Conservation (phyloP, 768 basidiomycete genomes). For the Strobilomyces echinocephalus region DNA sequence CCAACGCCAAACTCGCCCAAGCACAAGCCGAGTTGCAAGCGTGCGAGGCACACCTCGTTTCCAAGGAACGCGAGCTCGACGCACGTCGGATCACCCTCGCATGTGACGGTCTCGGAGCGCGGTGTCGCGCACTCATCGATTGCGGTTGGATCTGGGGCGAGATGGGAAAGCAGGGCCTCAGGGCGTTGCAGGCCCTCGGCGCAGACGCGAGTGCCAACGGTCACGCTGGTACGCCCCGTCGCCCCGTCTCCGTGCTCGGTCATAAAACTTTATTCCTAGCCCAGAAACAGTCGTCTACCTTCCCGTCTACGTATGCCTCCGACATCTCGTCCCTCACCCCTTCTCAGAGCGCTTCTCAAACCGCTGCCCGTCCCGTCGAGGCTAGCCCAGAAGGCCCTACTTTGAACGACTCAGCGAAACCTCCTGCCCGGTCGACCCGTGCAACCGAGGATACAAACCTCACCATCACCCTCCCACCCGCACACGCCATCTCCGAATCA, state of each 20-base stretch:
- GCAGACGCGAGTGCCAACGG: background rate
- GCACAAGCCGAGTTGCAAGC: conserved; percentile 79
- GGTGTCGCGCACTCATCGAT: conserved; percentile 62
- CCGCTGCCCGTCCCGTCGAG: conserved; percentile 15
- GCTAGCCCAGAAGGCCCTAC: too few species aligned
- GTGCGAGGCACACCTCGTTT: conserved; percentile 69
- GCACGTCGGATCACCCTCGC: conserved; percentile 48
- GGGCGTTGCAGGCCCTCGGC: conserved; percentile 18
- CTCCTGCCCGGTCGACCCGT: background rate
- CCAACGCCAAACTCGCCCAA: conserved; percentile 46
- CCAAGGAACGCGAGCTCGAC: conserved; percentile 64
- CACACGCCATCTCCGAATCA: conserved; percentile 27
- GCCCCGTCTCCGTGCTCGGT: background rate
- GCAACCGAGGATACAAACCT: conserved; percentile 3
- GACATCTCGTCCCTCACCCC: conserved; percentile 65
- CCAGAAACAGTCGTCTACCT: conserved; percentile 1
- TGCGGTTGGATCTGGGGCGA: conserved; percentile 68
- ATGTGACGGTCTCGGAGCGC: conserved; percentile 54
- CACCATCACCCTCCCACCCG: conserved; percentile 21
- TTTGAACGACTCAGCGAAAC: conserved; percentile 4
- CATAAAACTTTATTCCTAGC: background rate
- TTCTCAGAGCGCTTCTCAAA: conserved; percentile 74
- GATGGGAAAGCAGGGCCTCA: conserved; percentile 58
- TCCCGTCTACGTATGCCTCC: conserved; percentile 32
- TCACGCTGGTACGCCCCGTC: conserved; percentile 1